A percentile compares a stretch with the other conserved stretches of the same genome.
These are phyloP conservation scores for Malania oleifera DNA, from an alignment of 164 flowering plant species.

Conservation along the genomic window DNA sequence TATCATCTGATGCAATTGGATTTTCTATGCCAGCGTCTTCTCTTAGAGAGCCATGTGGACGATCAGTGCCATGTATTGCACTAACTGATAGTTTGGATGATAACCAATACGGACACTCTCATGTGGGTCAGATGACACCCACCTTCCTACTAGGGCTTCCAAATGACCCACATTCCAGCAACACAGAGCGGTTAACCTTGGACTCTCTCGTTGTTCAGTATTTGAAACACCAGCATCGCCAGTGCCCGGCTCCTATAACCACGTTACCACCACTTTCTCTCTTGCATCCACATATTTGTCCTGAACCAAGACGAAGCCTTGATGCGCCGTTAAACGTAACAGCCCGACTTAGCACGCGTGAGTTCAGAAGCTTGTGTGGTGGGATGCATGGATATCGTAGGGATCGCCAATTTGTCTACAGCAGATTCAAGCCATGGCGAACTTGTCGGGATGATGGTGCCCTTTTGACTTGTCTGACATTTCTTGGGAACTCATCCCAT, in stretches of 20 bases:
- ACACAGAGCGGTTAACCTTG: conserved; percentile 66
- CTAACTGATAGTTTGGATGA: conserved; percentile 44
- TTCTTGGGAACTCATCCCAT: conserved; percentile 68
- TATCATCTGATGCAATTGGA: conserved; percentile 37
- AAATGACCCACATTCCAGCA: conserved; percentile 46
- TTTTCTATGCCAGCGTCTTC: conserved; percentile 43
- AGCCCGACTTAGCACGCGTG: conserved; percentile 73
- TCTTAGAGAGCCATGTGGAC: conserved; percentile 34
- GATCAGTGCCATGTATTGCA: conserved; percentile 21
- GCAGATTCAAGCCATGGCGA: conserved; percentile 93
- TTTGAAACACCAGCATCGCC: conserved; percentile 95
- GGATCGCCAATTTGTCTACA: conserved; percentile 91
- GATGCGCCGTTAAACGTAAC: conserved; percentile 93
- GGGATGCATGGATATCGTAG: conserved; percentile 70
- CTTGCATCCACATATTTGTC: conserved; percentile 87
- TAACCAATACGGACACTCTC: conserved; percentile 25
- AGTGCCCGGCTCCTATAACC: conserved; percentile 94
- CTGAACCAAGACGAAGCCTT: conserved; percentile 77
- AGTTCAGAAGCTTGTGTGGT: conserved; percentile 58
- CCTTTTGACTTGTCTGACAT: conserved; percentile 75
- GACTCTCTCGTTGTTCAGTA: conserved; percentile 92
- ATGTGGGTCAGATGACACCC: conserved; percentile 27
- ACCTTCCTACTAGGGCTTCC: conserved; percentile 35
- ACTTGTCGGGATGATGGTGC: conserved; percentile 85
- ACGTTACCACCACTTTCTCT: conserved; percentile 96